phyloP scores from a whole-genome alignment of 2,329 filamentous ascomycete genomes.

The Trichoderma atrobrunneum region DNA sequence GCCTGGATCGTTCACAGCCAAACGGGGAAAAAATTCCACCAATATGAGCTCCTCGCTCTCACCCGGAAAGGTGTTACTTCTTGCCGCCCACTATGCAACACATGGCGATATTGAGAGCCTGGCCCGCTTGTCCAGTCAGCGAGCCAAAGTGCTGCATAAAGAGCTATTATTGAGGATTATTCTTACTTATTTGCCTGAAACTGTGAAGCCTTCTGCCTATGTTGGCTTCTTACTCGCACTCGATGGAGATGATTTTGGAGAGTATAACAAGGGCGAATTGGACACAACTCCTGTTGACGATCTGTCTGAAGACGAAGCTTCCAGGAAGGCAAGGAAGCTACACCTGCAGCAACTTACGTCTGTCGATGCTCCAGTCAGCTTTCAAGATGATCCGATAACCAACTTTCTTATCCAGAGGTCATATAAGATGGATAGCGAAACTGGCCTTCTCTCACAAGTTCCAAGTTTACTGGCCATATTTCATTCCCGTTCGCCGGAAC shows the following conservation, averaged over 20 bases:
- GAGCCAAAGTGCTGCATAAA: constrained; percentile 57
- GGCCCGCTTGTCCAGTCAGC: constrained; percentile 54
- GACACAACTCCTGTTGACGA: constrained; percentile 56
- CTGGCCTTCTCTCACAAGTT: constrained; percentile 67
- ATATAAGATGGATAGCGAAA: constrained; percentile 66
- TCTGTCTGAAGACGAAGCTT: constrained; percentile 61
- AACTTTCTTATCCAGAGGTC: constrained; percentile 67
- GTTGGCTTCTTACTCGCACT: constrained; percentile 59
- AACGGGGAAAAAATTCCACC: background rate
- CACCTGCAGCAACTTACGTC: constrained; percentile 57
- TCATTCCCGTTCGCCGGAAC: constrained; percentile 55
- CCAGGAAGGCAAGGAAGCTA: constrained; percentile 62
- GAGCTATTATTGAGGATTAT: constrained; percentile 70
- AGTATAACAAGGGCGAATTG: constrained; percentile 43
- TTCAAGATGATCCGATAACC: constrained; percentile 53
- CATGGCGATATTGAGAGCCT: constrained; percentile 64
- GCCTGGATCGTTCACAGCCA: background rate
- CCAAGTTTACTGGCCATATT: constrained; percentile 68
- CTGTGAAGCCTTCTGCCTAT: constrained; percentile 61
- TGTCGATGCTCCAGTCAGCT: constrained; percentile 45
- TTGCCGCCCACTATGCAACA: constrained; percentile 68
- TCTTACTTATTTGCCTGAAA: constrained; percentile 75
- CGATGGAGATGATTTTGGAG: constrained; percentile 44
- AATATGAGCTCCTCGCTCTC: constrained; percentile 46
- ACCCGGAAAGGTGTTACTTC: constrained; percentile 66